phyloP scores from a whole-genome alignment of 1,284 basidiomycete genomes.

The Ceratobasidium sp. region DNA sequence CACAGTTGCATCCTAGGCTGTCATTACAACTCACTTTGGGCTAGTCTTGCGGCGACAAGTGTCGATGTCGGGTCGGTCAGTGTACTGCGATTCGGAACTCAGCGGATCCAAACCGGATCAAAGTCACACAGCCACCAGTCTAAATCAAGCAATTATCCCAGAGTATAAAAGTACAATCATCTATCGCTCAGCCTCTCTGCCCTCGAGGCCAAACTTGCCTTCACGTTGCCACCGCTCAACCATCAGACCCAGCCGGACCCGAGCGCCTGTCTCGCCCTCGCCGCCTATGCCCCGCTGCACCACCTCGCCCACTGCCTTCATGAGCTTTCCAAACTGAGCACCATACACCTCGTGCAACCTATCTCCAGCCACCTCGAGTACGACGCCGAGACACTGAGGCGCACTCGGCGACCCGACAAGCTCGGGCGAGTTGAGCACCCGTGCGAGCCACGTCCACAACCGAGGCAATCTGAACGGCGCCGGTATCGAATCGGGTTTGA shows the following conservation, averaged over 20 bases:
- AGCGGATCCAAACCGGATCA: constrained; percentile 9
- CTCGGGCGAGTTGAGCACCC: constrained; percentile 60
- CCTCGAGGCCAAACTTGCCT: constrained; percentile 36
- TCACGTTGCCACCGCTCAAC: constrained; percentile 40
- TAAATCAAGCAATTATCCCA: too few relatives aligned
- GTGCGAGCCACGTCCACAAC: constrained; percentile 72
- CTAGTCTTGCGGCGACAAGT: constrained; percentile 3
- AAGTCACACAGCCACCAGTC: constrained; percentile 2
- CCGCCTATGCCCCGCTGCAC: constrained; percentile 27
- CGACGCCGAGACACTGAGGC: constrained; percentile 73
- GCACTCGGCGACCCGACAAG: constrained; percentile 63
- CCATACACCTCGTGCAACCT: constrained; percentile 72
- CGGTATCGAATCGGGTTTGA: constrained; percentile 50
- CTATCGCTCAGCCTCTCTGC: constrained; percentile 24
- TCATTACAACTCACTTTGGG: constrained; percentile 1
- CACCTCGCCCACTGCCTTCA: constrained; percentile 57
- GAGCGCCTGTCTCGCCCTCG: constrained; percentile 25
- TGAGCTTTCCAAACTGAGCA: constrained; percentile 77
- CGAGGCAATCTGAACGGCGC: constrained; percentile 62
- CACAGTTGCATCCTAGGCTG: neutral
- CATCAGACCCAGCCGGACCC: constrained; percentile 29
- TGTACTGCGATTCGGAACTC: constrained; percentile 1
- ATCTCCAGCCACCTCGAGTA: constrained; percentile 73
- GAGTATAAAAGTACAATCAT: too few relatives aligned
- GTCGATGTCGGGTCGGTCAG: constrained; percentile 18